Conservation (phyloP, 2,329 filamentous ascomycete species). For the Colletotrichum tabaci region DNA sequence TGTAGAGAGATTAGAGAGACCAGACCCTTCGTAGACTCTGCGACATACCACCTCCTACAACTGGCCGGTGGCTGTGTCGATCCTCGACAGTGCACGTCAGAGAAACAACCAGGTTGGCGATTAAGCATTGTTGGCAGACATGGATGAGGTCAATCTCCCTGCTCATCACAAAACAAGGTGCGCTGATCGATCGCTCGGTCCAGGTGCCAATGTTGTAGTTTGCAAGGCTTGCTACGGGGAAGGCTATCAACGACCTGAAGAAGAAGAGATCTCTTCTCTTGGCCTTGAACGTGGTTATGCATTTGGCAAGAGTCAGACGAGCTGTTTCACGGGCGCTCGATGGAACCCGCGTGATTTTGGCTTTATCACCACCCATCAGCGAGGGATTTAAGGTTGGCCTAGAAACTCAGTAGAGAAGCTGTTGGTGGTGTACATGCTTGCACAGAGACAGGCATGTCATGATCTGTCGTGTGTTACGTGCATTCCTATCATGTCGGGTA, state of each 20-base stretch:
- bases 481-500: not conserved
- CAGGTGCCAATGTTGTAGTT: conserved; percentile 8
- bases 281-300: no score
- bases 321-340: not conserved
- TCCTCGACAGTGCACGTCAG: conserved; percentile 27
- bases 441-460: not conserved
- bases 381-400: not conserved
- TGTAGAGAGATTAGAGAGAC: not conserved
- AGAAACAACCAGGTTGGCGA: conserved; percentile 15
- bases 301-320: no score
- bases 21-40: not conserved
- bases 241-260: not conserved
- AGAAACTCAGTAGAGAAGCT: no score
- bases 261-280: not conserved
- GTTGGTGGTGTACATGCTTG: not conserved
- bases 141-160: conserved; percentile 13
- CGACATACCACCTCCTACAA: not conserved
- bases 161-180: conserved; percentile 18
- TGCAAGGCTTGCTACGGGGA: not conserved
- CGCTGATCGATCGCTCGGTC: conserved; percentile 28
- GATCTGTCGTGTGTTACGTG: not conserved
- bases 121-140: conserved; percentile 1
- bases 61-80: conserved; percentile 17
- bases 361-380: not conserved
- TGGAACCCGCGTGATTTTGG: no score